Evolutionary conservation across 2,329 filamentous ascomycete genomes (phyloP), one percentile per base, ranked within the genome.

Genomic region (Ceratocystis diversiconidia): DNA sequence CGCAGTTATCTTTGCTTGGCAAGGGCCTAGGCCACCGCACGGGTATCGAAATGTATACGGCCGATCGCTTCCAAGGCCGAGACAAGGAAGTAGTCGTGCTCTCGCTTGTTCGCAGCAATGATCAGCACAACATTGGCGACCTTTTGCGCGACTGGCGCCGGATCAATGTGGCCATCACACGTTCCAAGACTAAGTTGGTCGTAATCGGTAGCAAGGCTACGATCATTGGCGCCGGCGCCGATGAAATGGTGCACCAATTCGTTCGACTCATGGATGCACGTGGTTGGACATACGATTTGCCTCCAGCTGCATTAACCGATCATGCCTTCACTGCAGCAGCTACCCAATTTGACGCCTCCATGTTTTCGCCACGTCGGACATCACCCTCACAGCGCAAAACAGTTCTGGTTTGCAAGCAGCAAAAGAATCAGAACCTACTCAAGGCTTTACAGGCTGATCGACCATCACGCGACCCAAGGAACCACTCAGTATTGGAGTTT

Each of bases 81-180:
- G 94, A 99, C 76, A 99, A 99, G 73, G 91, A 96, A 72, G 86
- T 95, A 2, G 83, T 97, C 0, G 84, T 99, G 15, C 81, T 99
- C 7, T 90, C 85, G 65, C 86, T 95, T 36, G 94, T 97, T 15
- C 84, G 94, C 36, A 92, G 85, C 73, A 99, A 99, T 71, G 85
- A 92, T 25, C 81, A 82, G 0, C 84, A 86, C 68, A 84, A 82
- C 62, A 92, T 99, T n/a, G 94, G 94, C 19, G 94, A 97, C 65
- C 75, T 99, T 59, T 79, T 99, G 32, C 89, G 88, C 68, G 94
- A 99, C 74, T 95, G 91, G 88, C 80, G 94, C 65, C 79, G 94
- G 61, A 91, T 99, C 73, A 99, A 99, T 71, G 94, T 99, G 2
- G 94, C 94, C 0, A 89, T 99, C 69, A 99, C 94, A 3, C 82